Evolutionary conservation across 495 filamentous ascomycete species (phyloP), one percentile per base, ranked within the genome.

Genomic region (Penicillium dipodomyicola): DNA sequence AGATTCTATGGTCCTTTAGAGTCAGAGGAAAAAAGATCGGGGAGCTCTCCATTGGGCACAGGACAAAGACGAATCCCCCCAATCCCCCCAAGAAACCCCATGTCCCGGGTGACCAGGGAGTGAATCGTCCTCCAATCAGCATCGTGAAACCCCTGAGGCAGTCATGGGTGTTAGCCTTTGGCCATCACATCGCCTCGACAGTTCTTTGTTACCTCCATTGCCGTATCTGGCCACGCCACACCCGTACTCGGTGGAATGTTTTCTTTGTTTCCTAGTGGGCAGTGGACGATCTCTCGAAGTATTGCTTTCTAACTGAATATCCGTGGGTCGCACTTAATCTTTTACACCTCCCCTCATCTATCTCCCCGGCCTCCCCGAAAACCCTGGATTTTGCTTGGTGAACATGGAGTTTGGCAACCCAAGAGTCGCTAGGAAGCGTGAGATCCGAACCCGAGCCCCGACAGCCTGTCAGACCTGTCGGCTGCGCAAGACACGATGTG

Each of bases 381-480:
- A 23, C 64, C 59, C 58, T 58, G 56, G 41, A 37, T 50, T 49
- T 19, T 19, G 20, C 49, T 11, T 37, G 30, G 27, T 41, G 27
- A 50, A 35, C 41, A 69, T 68, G 65, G 64, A 67, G 4, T 52
- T 57, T 29, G 23, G 35, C 50, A 49, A 63, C 17, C 39, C 49
- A 8, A 63, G 47, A 51, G 30, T 60, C 19, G 4, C 30, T 41
- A 65, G 47, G 54, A 69, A 63, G 55, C 64, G 66, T 30, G 66
- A 69, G 29, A 64, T 58, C 49, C 66, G 66, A 11, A 69, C 64
- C 48, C 64, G 66, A 42, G 66, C 66, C 19, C 64, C 64, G 29
- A 69, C 66, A 43, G 66, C 66, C 30, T 69, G 66, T 57, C 64
- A 69, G 49, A 67, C 61, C 29, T 69, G 66, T 44, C 64, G 66